Evolutionary conservation across 164 flowering plant genomes (phyloP).

Genomic region (Annona squamosa): DNA sequence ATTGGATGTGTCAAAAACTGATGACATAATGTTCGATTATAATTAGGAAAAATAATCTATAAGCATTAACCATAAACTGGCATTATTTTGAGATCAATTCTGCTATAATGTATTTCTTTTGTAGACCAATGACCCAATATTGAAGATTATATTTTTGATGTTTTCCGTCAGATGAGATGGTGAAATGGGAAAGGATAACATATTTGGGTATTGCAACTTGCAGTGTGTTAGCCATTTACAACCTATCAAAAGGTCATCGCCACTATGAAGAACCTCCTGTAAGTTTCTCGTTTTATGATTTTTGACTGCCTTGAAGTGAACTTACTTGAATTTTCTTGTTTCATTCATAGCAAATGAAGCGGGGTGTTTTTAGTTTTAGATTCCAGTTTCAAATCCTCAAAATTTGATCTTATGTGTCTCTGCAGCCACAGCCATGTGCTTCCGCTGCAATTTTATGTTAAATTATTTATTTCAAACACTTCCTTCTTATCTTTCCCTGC

Average conservation of each 20-base stretch:
- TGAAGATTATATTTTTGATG: neutral
- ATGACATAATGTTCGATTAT: neutral
- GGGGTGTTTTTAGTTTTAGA: neutral
- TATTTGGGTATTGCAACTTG: conserved; percentile 54
- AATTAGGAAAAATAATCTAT: neutral
- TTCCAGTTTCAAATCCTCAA: neutral
- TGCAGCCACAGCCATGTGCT: too few species aligned
- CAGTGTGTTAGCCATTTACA: conserved; percentile 41
- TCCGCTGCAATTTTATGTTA: too few species aligned
- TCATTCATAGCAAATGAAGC: neutral
- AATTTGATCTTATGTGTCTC: neutral
- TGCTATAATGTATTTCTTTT: neutral
- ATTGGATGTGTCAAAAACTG: too few species aligned
- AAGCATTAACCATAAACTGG: neutral
- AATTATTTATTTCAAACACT: neutral
- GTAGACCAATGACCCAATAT: neutral
- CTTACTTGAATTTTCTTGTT: neutral
- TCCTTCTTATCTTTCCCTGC: conserved; percentile 17
- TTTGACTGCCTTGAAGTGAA: neutral
- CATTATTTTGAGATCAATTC: neutral
- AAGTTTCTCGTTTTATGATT: conserved; percentile 15
- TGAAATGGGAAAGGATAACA: conserved; percentile 93
- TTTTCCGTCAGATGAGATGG: conserved; percentile 49
- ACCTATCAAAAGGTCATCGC: conserved; percentile 73
- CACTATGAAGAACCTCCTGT: conserved; percentile 80